Evolutionary conservation across 139 green algal genomes (phyloP), one percentile per base, ranked within the genome.

Genomic region (Chlorella sp.): DNA sequence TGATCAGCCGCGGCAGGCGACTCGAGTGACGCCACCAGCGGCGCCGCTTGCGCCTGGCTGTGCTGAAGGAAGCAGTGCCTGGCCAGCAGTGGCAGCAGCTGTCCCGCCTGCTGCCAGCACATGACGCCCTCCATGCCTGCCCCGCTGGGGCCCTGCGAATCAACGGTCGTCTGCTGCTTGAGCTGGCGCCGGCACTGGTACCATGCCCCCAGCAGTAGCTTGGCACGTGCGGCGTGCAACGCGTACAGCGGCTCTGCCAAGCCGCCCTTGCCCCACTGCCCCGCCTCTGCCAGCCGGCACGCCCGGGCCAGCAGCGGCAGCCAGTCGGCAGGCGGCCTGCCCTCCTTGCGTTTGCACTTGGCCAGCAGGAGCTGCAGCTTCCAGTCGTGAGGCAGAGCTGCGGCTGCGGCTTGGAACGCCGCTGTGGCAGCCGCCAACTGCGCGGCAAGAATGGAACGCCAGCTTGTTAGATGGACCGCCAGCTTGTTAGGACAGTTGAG

Each of bases 11-110:
- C 19, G 23, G 33, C 25, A 25, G 51, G 36, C n/a, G 46, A n/a
- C 1, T 74, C 68, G 2, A n/a, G 25, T 14, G 51, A 25, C 40
- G 35, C 53, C 31, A 25, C 46, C 14, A 17, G 14, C 14, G 14
- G 14, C 14, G 46, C 46, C 14, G 46, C 46, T 17, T 55, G 46
- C 4, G 33, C 36, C 21, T 61, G 8, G 31, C 19, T 75, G 53
- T 14, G 31, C 14, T 38, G 69, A 38, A 75, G 53, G 69, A 75
- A 75, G 69, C 69, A 75, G 69, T 56, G 66, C 38, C 38, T 55
- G n/a, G 23, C 69, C n/a, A 66, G 38, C 53, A 55, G 27, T 11
- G 21, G 36, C n/a, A 75, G 53, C 53, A 66, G 36, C 25, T 41
- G 17, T 5, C 40, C n/a, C 69, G 65, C 67, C 35, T 61, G 31